These are phyloP conservation scores for Aspergillus thermomutatus DNA, from an alignment of 2,329 filamentous ascomycete genomes.

Conservation along the genomic window DNA sequence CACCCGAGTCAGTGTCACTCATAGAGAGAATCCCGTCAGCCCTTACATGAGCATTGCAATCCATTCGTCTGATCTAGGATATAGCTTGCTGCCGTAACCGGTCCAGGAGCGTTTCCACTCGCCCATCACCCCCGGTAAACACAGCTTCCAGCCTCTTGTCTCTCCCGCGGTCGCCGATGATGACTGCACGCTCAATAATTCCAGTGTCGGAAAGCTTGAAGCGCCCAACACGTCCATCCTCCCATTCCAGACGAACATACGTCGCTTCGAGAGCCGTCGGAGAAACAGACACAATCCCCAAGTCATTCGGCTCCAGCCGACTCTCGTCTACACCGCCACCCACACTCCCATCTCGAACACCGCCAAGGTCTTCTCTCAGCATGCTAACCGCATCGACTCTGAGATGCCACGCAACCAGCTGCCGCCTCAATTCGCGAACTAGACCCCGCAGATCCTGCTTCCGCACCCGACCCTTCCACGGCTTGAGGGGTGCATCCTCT, in stretches of 20 bases:
- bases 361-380: conserved; percentile 31
- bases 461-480: conserved; percentile 13
- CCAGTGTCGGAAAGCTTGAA: conserved; percentile 42
- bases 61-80: not conserved
- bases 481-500: conserved; percentile 14
- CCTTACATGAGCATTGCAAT: not conserved
- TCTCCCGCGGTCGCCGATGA: conserved; percentile 39
- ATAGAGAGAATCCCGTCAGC: not conserved
- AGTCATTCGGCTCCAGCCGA: conserved; percentile 15
- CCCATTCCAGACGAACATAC: conserved; percentile 44
- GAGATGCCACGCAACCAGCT: conserved; percentile 42
- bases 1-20: not conserved
- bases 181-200: conserved; percentile 39
- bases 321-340: conserved; percentile 5
- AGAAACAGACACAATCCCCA: conserved; percentile 35
- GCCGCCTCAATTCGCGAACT: conserved; percentile 37
- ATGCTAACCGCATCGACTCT: conserved; percentile 36
- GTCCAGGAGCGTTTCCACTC: conserved; percentile 34
- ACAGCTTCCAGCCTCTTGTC: conserved; percentile 36
- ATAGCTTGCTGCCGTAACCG: conserved; percentile 20
- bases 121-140: conserved; percentile 32
- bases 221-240: conserved; percentile 42
- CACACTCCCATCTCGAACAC: conserved; percentile 10
- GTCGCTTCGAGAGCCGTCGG: conserved; percentile 37
- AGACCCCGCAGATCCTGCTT: conserved; percentile 38